These are phyloP conservation scores for Copromyces sp. DNA, from an alignment of 495 filamentous ascomycete species.

Conservation along the genomic window DNA sequence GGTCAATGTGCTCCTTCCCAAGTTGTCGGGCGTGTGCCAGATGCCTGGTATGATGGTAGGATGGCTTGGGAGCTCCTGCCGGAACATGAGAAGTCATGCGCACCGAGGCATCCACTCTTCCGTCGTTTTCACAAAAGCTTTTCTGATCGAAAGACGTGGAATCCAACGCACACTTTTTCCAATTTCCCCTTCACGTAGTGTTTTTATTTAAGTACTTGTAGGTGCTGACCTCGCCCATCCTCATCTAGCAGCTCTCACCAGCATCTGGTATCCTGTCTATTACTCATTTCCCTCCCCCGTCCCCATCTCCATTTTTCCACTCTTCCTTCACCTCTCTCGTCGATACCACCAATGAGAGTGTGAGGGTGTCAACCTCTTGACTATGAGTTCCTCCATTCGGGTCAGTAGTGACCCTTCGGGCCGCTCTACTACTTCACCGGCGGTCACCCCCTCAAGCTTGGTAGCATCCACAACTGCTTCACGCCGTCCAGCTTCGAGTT, in stretches of 20 bases:
- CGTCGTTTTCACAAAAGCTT: not conserved
- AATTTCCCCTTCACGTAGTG: not conserved
- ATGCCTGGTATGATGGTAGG: not conserved
- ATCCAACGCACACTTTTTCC: not conserved
- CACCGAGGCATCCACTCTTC: not conserved
- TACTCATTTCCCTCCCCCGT: not conserved
- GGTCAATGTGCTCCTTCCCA: not conserved
- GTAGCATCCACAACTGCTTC: not conserved
- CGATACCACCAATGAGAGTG: not conserved
- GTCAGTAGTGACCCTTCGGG: conserved; percentile 12
- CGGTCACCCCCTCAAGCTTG: not conserved
- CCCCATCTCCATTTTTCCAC: not conserved
- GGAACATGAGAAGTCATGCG: not conserved
- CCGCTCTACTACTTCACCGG: not conserved
- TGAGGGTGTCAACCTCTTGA: not conserved
- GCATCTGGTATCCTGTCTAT: not conserved
- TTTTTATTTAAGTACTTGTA: not conserved
- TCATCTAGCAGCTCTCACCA: not conserved
- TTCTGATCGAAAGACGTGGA: not conserved
- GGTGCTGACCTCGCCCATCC: not conserved
- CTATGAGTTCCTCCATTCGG: not conserved
- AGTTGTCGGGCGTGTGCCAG: not conserved
- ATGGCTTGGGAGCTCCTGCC: not conserved
- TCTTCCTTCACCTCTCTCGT: too few relatives aligned
- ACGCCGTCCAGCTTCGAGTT: not conserved